Percentiles rank a stretch among this genome's conserved stretches.
These are phyloP conservation scores for Fragilaria radians DNA, from an alignment of 108 stramenopile species.

Conservation along the genomic window DNA sequence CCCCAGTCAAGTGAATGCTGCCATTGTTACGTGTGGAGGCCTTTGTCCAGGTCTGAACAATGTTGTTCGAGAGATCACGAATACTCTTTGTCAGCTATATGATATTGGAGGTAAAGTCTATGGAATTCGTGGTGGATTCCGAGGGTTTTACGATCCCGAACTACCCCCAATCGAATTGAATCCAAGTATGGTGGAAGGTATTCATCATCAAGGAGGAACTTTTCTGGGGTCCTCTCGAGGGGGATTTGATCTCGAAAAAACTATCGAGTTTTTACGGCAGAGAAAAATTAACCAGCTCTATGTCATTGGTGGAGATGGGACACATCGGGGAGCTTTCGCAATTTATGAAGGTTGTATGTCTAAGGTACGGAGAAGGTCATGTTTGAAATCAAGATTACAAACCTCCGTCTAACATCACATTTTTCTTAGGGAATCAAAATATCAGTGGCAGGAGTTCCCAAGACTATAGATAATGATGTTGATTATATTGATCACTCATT, in stretches of 20 bases:
- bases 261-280: slow-evolving; percentile 57
- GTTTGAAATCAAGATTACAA: no score
- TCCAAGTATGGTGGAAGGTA: slow-evolving; percentile 69
- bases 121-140: slow-evolving; percentile 90
- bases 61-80: slow-evolving; percentile 90
- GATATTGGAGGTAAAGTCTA: slow-evolving; percentile 80
- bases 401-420: not conserved
- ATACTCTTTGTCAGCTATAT: slow-evolving; percentile 69
- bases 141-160: slow-evolving; percentile 75
- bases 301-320: slow-evolving; percentile 98
- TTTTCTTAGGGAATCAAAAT: slow-evolving; percentile 72
- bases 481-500: slow-evolving; percentile 95
- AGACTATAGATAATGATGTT: slow-evolving; percentile 89
- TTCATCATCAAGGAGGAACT: slow-evolving; percentile 95
- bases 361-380: slow-evolving; percentile 23
- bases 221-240: slow-evolving; percentile 89
- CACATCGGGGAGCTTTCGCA: slow-evolving; percentile 89
- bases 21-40: slow-evolving; percentile 97
- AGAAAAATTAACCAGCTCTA: slow-evolving; percentile 82
- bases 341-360: slow-evolving; percentile 89
- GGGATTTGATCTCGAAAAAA: slow-evolving; percentile 92
- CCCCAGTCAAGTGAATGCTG: slow-evolving; percentile 83
- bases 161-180: slow-evolving; percentile 68
- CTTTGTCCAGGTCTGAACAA: slow-evolving; percentile 97
- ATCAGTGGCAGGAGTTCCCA: slow-evolving; percentile 95